Evolutionary conservation across 192 early-diverging fungal genomes (phyloP), one percentile per base, ranked within the genome.

Genomic region (Coemansia reversa): DNA sequence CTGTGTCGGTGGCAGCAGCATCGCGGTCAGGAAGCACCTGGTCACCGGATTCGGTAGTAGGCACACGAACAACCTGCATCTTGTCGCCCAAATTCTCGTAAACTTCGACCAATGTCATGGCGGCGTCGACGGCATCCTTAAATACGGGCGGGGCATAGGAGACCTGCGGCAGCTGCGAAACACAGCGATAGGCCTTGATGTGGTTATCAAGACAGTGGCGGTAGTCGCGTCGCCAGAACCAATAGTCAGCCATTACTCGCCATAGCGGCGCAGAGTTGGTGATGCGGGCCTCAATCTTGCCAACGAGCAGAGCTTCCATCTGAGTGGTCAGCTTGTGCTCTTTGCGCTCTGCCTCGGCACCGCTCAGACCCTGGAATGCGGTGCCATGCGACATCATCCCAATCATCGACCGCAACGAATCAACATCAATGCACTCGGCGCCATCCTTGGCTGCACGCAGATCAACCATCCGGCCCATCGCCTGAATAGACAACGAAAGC

Each of bases 381-480:
- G 69, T 62, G 25, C 87, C 83, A 47, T 83, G 83, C 20, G 78
- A 67, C 19, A 90, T 84, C 11, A 91, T 76, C 23, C 84, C 68
- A 0, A 95, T 87, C 58, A 98, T 84, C 48, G 87, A 76, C 19
- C 86, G 83, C 50, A 98, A 76, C 19, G 91, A 84, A n/a, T 88
- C 90, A 35, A 93, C 62, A 70, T 99, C 96, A 19, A 98, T 85
- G 65, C 87, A 85, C 18, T 79, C 68, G 3, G 91, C 88, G 28
- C 85, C 81, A 35, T 79, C 85, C 51, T 86, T 89, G 28, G 54
- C 54, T 16, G 30, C 54, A 32, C 91, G 75, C 35, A 94, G 66
- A 35, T 92, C 91, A 7, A 97, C 84, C 4, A 98, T 64, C 51
- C 89, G 86, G 23, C 85, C 82, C 89, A 96, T 88, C 4, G 95